Evolutionary conservation across 1,139 yeast species (phyloP).

Genomic region (Ogataea hybrid): DNA sequence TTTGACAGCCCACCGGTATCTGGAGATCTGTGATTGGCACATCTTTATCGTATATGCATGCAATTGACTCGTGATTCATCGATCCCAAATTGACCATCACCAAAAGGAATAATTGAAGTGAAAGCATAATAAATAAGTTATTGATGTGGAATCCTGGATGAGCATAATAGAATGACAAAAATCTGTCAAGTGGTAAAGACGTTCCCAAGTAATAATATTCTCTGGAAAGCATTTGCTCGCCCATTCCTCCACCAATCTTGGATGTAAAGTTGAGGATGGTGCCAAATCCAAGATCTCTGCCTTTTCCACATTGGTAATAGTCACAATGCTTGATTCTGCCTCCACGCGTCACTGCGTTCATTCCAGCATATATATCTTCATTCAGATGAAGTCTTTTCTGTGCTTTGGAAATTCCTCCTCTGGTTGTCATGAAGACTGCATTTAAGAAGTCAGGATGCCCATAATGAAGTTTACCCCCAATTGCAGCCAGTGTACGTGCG

Average conservation of each 20-base stretch:
- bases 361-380: conserved; percentile 92
- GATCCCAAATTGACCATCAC: conserved; percentile 69
- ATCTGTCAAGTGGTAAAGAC: conserved; percentile 72
- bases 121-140: conserved; percentile 72
- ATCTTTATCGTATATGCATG: conserved; percentile 54
- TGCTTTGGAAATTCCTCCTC: conserved; percentile 91
- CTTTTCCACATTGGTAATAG: conserved; percentile 88
- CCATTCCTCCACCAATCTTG: conserved; percentile 95
- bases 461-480: conserved; percentile 86
- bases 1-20: conserved; percentile 71
- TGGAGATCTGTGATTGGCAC: conserved; percentile 59
- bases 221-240: conserved; percentile 81
- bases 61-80: conserved; percentile 55
- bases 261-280: conserved; percentile 83
- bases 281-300: conserved; percentile 84
- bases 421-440: conserved; percentile 81
- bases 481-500: conserved; percentile 80
- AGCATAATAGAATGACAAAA: conserved; percentile 83
- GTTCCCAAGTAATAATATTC: conserved; percentile 85
- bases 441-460: conserved; percentile 92
- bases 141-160: conserved; percentile 91
- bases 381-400: conserved; percentile 83
- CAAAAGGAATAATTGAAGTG: conserved; percentile 69
- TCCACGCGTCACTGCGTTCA: conserved; percentile 77
- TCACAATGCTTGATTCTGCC: conserved; percentile 88